These are phyloP conservation scores for Aspergillus calidoustus DNA, from an alignment of 2,329 filamentous ascomycete genomes.

Conservation along the genomic window DNA sequence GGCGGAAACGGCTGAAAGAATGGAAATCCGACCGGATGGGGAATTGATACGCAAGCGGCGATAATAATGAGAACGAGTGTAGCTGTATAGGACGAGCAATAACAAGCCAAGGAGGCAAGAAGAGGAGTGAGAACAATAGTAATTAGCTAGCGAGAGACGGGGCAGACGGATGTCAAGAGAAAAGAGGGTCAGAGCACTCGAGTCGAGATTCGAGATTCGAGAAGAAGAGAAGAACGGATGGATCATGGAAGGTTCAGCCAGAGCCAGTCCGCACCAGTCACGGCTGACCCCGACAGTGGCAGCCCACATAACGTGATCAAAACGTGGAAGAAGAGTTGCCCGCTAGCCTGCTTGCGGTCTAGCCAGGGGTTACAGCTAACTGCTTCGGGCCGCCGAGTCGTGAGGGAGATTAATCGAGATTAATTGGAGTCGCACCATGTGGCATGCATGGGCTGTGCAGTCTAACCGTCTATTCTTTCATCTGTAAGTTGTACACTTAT, in stretches of 20 bases:
- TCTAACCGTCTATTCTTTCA: not conserved
- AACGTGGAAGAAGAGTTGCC: not conserved
- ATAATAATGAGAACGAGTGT: not conserved
- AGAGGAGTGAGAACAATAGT: slow-evolving; percentile 1
- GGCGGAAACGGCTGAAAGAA: not conserved
- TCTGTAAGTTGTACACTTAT: not conserved
- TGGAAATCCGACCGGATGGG: not conserved
- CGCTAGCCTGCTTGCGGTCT: slow-evolving; percentile 11
- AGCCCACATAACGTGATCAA: not conserved
- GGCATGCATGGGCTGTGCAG: not conserved
- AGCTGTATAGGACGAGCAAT: not conserved
- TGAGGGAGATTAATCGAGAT: not conserved
- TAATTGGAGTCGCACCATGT: slow-evolving; percentile 5
- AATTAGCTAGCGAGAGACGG: not conserved
- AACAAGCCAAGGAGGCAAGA: not conserved
- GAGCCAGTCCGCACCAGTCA: not conserved
- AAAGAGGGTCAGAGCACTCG: slow-evolving; percentile 6
- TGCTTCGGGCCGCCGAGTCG: not conserved
- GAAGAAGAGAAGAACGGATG: slow-evolving; percentile 11
- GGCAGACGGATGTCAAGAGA: slow-evolving; percentile 6
- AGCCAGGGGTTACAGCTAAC: slow-evolving; percentile 23
- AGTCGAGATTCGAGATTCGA: slow-evolving; percentile 11
- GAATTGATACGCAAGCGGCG: not conserved
- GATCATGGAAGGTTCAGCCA: not conserved
- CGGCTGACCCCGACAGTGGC: not conserved